Evolutionary conservation across 1,284 basidiomycete species (phyloP), one percentile per base, ranked within the genome.

Genomic region (Ustilago esculenta): DNA sequence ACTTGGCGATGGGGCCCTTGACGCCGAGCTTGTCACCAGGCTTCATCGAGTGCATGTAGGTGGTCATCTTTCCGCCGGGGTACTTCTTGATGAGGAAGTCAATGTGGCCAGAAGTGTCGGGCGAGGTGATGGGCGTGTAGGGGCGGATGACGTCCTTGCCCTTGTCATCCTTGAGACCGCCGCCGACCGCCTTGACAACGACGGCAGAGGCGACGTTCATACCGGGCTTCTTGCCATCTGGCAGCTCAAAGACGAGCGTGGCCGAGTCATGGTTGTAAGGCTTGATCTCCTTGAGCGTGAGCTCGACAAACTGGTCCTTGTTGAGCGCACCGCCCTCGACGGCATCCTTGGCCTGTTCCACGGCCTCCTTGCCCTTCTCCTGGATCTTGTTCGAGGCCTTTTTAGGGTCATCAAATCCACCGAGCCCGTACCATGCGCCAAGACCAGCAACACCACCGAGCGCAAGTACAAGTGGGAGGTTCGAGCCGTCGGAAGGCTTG

Each of bases 181-280:
- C 84, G 17, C 82, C 81, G 8, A 83, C 83, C 5, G 85, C 82
- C 76, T 85, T 85, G 67, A 85, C 81, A 42, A 87, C 69, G 18
- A 87, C 72, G 20, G 89, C 83, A 84, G 87, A 84, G 29, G 86
- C 79, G 43, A 92, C 87, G 14, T 90, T 89, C 25, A 93, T 85
- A 25, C 91, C 86, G 7, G 92, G 89, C 4, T 90, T 89, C 66
- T 91, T 87, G 63, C 89, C 87, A 47, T 92, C 88, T 33, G 92
- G 92, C 33, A 98, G 86, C 77, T 90, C 89, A 80, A 98, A 96
- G 55, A 90, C 85, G 84, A 92, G 95, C 86, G 87, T 87, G 30
- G 90, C 85, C 5, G 91, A 89, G 84, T 95, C 93, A 86, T 95
- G 90, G 86, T 95, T 98, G 86, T 97, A 97, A 2, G 89, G 88